Conservation (phyloP, 1,284 basidiomycete genomes). For the Fomitopsis schrenkii region DNA sequence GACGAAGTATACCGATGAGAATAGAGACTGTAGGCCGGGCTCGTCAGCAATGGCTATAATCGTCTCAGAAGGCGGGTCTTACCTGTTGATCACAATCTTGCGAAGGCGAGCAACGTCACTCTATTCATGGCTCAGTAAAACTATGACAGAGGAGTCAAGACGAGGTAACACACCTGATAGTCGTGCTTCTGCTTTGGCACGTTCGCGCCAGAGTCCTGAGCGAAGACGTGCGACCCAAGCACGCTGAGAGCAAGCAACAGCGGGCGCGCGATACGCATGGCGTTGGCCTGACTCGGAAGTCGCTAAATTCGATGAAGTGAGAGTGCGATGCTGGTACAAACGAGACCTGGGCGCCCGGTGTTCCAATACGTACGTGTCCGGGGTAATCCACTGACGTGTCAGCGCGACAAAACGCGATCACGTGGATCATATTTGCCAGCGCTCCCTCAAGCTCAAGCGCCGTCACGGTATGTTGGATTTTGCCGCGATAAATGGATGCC, state of each 20-base stretch:
- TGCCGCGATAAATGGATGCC: background rate
- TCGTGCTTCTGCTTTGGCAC: slow-evolving; percentile 55
- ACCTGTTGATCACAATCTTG: slow-evolving; percentile 90
- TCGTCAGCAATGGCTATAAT: background rate
- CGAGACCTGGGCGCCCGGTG: background rate
- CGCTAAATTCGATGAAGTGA: background rate
- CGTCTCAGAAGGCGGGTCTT: slow-evolving; percentile 10
- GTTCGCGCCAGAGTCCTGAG: slow-evolving; percentile 41
- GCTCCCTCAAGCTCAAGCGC: no score
- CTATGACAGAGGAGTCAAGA: no score
- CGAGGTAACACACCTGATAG: slow-evolving; percentile 63
- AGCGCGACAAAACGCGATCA: background rate
- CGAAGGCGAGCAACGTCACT: slow-evolving; percentile 90
- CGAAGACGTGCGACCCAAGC: slow-evolving; percentile 44
- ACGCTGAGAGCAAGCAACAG: slow-evolving; percentile 50
- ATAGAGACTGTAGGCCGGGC: slow-evolving; percentile 40
- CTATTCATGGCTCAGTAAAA: slow-evolving; percentile 35
- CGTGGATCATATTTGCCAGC: background rate
- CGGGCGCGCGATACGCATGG: slow-evolving; percentile 60
- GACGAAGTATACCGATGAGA: slow-evolving; percentile 56
- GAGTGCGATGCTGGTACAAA: background rate
- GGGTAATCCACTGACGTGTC: slow-evolving; percentile 8
- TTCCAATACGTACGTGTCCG: background rate
- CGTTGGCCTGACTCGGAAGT: slow-evolving; percentile 8
- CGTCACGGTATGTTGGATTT: no score